phyloP scores from a whole-genome alignment of 202 grass and related monocot species.

The Setaria italica region DNA sequence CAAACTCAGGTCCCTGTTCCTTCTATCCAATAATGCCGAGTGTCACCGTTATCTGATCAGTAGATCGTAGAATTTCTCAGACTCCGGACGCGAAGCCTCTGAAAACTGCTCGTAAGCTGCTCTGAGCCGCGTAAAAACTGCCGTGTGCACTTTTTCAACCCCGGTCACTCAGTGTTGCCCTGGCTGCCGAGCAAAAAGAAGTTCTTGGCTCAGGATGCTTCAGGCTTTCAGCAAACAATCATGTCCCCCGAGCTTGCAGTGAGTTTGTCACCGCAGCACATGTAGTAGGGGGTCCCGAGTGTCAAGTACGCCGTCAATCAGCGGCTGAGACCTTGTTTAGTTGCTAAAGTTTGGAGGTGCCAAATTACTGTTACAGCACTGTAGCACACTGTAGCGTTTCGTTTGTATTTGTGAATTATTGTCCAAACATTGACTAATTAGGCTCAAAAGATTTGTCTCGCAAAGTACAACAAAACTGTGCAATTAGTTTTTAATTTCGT shows the following conservation, averaged over 20 bases:
- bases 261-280: background rate
- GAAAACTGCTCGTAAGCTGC: background rate
- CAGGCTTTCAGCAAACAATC: background rate
- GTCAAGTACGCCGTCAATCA: conserved; percentile 2
- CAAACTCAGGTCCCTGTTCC: background rate
- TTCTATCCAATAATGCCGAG: background rate
- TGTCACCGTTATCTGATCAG: background rate
- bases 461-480: too few species aligned
- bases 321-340: too few species aligned
- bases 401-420: too few species aligned
- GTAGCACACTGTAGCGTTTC: too few species aligned
- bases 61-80: conserved; percentile 12
- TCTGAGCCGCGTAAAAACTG: conserved; percentile 1
- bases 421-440: too few species aligned
- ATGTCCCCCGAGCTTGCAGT: background rate
- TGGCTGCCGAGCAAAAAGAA: background rate
- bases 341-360: too few species aligned
- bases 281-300: background rate
- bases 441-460: too few species aligned
- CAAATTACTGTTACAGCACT: too few species aligned
- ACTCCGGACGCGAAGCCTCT: background rate
- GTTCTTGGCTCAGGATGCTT: conserved; percentile 20
- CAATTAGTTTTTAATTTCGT: too few species aligned
- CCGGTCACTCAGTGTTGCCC: background rate
- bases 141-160: background rate